Base-by-base conservation (phyloP, 208 protist species). In the Wallacemonas sp. region DNA sequence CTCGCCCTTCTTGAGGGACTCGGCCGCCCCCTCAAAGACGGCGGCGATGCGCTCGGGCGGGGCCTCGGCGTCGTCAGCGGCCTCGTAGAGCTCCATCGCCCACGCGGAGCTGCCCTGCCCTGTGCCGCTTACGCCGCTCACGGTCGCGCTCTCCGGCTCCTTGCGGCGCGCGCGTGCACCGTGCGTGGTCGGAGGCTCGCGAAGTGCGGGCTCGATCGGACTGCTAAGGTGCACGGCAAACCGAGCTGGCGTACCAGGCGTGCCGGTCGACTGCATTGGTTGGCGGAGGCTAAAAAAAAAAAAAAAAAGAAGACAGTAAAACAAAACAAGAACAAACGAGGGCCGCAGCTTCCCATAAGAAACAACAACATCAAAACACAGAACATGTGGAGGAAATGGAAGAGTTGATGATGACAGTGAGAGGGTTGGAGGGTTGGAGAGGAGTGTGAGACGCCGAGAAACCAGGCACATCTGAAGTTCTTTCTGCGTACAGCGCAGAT, bases 31-130 rank as follows among this genome's bases (percentile, higher is more conserved):
- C 22, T 59, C 52, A 25, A 59, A 41, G 11, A 59, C 10, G 7
- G 52, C 52, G n/a, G 52, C 52, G 16, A 59, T 39, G 11, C 52
- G 26, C 31, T 59, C 29, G 10, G 52, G 52, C 22, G 29, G 52
- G 11, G 4, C 20, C 31, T 33, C 32, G 57, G 59, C 38, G 45
- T 59, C 44, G 46, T 46, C 41, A 46, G 31, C 5, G 31, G n/a
- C 0, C 54, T 59, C 73, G 67, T 79, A 79, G n/a, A 74, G 44
- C 57, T 79, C 57, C 2, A 45, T 10, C 4, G 57, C 57, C 62
- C 67, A 74, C 10, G 72, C 28, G 1, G 73, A 61, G 4, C n/a
- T 20, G 18, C 31, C 39, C 48, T 26, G 36, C 0, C 36, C 32
- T 20, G 36, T 1, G 57, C 55, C 52, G 14, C 8, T 32, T 8